Percentiles rank a stretch among this genome's conserved stretches.
phyloP scores from a whole-genome alignment of 2,329 filamentous ascomycete genomes.

The Zarea fungicola region DNA sequence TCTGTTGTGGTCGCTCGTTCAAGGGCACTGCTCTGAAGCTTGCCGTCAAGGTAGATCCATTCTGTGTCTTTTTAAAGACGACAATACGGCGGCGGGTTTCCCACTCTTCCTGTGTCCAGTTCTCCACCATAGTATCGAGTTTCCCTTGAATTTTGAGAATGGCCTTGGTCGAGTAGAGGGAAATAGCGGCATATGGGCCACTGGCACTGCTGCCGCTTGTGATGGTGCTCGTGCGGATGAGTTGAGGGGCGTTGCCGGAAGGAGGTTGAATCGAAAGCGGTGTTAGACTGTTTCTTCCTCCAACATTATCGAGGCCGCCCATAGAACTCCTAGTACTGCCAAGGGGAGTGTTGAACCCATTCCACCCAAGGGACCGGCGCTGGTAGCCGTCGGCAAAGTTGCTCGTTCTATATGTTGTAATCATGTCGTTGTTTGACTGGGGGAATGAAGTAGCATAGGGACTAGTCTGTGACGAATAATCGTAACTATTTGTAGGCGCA shows the following conservation, averaged over 20 bases:
- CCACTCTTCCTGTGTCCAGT: conserved; percentile 80
- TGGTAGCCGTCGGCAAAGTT: conserved; percentile 47
- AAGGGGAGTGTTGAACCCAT: conserved; percentile 37
- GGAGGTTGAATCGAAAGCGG: conserved; percentile 42
- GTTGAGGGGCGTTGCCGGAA: conserved; percentile 36
- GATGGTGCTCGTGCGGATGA: conserved; percentile 54
- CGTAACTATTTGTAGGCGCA: conserved; percentile 39
- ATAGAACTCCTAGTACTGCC: conserved; percentile 39
- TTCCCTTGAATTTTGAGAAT: conserved; percentile 80
- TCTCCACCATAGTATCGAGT: conserved; percentile 73
- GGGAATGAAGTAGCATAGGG: conserved; percentile 36
- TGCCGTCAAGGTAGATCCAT: conserved; percentile 73
- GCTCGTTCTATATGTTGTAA: conserved; percentile 48
- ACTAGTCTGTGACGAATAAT: conserved; percentile 38
- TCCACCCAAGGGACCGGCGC: conserved; percentile 36
- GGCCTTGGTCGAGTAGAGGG: conserved; percentile 79
- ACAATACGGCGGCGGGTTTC: conserved; percentile 77
- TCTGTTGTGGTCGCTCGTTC: conserved; percentile 74
- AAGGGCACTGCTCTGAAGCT: conserved; percentile 74
- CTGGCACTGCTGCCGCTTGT: conserved; percentile 31
- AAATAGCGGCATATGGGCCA: conserved; percentile 67
- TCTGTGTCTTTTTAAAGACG: conserved; percentile 78
- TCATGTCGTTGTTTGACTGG: conserved; percentile 46
- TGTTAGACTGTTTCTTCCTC: conserved; percentile 41
- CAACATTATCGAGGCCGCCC: conserved; percentile 34